Percentiles rank a stretch among this genome's conserved stretches.
These are phyloP conservation scores for Botryotinia narcissicola DNA, from an alignment of 2,329 filamentous ascomycete species.

Conservation along the genomic window DNA sequence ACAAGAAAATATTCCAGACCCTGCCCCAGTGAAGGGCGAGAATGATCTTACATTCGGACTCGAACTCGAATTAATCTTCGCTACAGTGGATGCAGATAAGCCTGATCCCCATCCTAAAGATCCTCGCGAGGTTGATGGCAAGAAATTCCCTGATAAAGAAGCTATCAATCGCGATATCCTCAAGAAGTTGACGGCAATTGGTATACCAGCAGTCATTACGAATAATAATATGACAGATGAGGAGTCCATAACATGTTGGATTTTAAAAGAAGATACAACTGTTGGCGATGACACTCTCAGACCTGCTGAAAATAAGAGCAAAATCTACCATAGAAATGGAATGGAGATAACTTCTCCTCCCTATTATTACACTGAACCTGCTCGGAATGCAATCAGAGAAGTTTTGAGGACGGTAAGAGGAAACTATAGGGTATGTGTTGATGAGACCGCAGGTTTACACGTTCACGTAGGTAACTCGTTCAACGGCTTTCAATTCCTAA, in stretches of 20 bases:
- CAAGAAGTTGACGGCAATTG: not conserved
- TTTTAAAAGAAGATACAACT: not conserved
- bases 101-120: not conserved
- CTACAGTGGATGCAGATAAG: too few relatives aligned
- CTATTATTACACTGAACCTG: not conserved
- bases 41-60: not conserved
- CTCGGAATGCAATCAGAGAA: not conserved
- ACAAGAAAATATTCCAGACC: not conserved
- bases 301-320: too few relatives aligned
- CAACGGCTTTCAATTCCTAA: slow-evolving; percentile 27
- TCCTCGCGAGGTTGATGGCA: not conserved
- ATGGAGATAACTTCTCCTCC: not conserved
- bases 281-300: not conserved
- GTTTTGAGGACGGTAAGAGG: slow-evolving; percentile 21
- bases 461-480: slow-evolving; percentile 37
- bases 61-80: not conserved
- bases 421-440: slow-evolving; percentile 29
- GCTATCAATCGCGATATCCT: too few relatives aligned
- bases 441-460: slow-evolving; percentile 34
- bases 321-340: not conserved
- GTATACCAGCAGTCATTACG: not conserved
- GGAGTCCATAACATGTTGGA: not conserved
- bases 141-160: too few relatives aligned
- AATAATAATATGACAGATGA: not conserved
- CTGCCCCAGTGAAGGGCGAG: not conserved